Percentiles rank a stretch among this genome's conserved stretches.
These are phyloP conservation scores for Calonectria pteridis DNA, from an alignment of 2,329 filamentous ascomycete genomes.

Conservation along the genomic window DNA sequence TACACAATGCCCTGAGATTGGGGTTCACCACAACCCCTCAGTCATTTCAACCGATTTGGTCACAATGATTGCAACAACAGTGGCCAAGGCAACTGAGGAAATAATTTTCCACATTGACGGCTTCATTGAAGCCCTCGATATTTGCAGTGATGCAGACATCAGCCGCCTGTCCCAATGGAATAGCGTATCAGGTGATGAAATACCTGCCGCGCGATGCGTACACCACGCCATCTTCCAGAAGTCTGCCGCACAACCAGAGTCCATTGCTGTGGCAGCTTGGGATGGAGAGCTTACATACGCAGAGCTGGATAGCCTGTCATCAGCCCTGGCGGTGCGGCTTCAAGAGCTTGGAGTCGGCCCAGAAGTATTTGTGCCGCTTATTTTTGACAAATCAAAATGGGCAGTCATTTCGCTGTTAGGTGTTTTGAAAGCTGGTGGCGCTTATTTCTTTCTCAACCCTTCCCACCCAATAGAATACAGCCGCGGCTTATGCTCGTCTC, in stretches of 20 bases:
- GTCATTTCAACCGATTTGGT: background rate
- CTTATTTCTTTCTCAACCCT: background rate
- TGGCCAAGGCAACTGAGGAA: background rate
- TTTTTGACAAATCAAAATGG: slow-evolving; percentile 6
- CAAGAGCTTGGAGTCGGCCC: background rate
- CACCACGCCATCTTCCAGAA: background rate
- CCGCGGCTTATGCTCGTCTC: background rate
- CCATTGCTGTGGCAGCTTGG: background rate
- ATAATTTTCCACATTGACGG: background rate
- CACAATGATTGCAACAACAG: background rate
- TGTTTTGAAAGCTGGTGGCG: slow-evolving; percentile 5
- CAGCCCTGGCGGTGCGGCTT: background rate
- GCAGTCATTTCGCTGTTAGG: background rate
- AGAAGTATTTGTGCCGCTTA: background rate
- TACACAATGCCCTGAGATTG: background rate
- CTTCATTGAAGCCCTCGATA: background rate
- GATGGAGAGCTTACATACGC: slow-evolving; percentile 3
- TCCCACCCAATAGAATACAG: background rate
- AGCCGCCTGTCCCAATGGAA: background rate
- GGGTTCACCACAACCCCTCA: background rate
- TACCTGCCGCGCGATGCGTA: background rate
- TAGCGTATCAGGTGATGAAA: background rate
- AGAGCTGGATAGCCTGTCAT: background rate
- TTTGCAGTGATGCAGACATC: slow-evolving; percentile 1
- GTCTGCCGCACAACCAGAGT: background rate